Percentiles rank a stretch among this genome's conserved stretches.
phyloP scores from a whole-genome alignment of 1,139 yeast genomes.

The Taphrina deformans region DNA sequence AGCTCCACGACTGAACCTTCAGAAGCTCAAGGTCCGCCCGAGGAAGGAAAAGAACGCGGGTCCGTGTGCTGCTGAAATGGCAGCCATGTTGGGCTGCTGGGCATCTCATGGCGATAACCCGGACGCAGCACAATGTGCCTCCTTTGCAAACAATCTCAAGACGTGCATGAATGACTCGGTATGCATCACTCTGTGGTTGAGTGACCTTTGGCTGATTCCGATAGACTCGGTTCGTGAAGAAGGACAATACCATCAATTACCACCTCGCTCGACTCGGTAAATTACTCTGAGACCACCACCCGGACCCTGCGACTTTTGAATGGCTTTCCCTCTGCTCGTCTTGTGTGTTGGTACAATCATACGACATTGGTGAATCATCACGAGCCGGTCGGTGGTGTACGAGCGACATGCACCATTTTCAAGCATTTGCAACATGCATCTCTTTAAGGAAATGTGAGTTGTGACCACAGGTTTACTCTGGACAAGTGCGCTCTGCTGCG shows the following conservation, averaged over 20 bases:
- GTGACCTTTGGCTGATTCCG: neutral
- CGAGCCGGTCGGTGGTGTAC: no score
- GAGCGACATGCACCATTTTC: no score
- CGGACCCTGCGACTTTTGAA: neutral
- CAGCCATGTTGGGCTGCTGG: constrained; percentile 37
- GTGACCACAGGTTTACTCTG: no score
- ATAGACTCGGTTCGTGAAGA: constrained; percentile 19
- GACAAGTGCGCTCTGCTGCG: no score
- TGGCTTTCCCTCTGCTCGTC: no score
- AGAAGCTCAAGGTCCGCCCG: constrained; percentile 33
- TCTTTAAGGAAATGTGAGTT: no score
- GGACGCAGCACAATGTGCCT: constrained; percentile 32
- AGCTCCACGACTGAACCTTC: constrained; percentile 33
- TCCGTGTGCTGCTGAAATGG: constrained; percentile 37
- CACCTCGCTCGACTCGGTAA: constrained; percentile 36
- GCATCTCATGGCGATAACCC: constrained; percentile 35
- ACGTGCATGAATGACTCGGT: constrained; percentile 35
- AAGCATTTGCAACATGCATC: no score
- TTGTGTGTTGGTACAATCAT: no score
- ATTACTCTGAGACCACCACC: constrained; percentile 13
- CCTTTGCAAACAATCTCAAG: constrained; percentile 32
- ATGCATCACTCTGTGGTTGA: neutral
- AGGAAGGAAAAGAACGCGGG: constrained; percentile 32
- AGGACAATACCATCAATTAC: constrained; percentile 36
- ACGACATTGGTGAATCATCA: no score